Conservation (phyloP, 192 early-diverging fungal genomes). For the Coemansia sp. region DNA sequence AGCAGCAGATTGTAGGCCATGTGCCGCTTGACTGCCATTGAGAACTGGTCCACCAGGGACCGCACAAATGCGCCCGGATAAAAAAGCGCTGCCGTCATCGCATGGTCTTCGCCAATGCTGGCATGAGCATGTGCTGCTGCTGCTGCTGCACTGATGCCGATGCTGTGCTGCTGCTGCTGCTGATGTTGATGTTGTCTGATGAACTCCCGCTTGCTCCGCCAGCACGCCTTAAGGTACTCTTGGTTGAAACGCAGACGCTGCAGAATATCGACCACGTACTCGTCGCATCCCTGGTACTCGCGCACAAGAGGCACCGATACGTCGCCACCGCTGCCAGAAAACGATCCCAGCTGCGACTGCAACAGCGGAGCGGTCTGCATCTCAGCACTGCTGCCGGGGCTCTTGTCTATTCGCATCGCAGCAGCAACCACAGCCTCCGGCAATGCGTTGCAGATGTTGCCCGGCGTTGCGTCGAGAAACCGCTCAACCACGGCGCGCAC, state of each 20-base stretch:
- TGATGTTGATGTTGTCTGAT: neutral
- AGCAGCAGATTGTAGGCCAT: slow-evolving; percentile 62
- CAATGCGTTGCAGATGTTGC: slow-evolving; percentile 28
- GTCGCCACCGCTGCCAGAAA: slow-evolving; percentile 2
- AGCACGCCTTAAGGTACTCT: slow-evolving; percentile 6
- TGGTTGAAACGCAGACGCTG: slow-evolving; percentile 16
- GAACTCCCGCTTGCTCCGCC: slow-evolving; percentile 12
- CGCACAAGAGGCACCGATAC: slow-evolving; percentile 27
- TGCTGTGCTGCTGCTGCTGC: neutral
- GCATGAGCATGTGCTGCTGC: neutral
- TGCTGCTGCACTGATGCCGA: neutral
- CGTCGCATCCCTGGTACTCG: slow-evolving; percentile 44
- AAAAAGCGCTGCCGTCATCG: slow-evolving; percentile 6
- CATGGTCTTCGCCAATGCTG: slow-evolving; percentile 3
- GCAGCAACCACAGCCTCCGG: slow-evolving; percentile 40
- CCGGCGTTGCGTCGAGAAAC: slow-evolving; percentile 42
- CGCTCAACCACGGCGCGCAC: slow-evolving; percentile 49
- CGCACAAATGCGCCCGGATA: slow-evolving; percentile 61
- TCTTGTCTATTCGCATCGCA: slow-evolving; percentile 24
- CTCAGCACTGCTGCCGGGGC: neutral
- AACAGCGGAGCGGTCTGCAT: slow-evolving; percentile 3
- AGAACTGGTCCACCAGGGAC: slow-evolving; percentile 53
- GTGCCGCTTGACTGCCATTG: slow-evolving; percentile 46
- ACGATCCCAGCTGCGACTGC: slow-evolving; percentile 4
- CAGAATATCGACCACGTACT: slow-evolving; percentile 39